Evolutionary conservation across 768 basidiomycete genomes (phyloP), one percentile per base, ranked within the genome.

Genomic region (Lepiota venenata): DNA sequence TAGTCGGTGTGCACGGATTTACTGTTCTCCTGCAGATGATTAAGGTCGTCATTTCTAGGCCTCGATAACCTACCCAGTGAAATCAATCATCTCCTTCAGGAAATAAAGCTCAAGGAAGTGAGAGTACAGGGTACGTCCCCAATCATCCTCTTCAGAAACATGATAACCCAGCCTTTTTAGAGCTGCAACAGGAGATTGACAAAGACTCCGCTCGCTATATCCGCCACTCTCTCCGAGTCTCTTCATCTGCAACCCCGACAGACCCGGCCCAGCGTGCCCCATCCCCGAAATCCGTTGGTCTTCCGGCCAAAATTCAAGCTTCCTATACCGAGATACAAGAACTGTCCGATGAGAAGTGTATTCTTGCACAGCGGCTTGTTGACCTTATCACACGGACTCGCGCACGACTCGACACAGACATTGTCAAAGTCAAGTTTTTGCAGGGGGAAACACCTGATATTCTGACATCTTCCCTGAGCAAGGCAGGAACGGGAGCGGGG

Each of bases 41-140:
- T 56, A 27, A 40, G 12, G n/a, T 16, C 14, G 8, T 15, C 22
- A 21, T 14, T 22, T 37, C 12, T 47, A 82, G 80, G 74, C 61
- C 69, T 82, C 40, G 80, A 83, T 55, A 81, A 81, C 61, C 64
- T 83, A 9, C 81, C 81, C 1, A 68, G 71, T 53, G 81, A 83
- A 66, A 76, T 81, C 2, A 71, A 73, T 21, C 77, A 80, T 60
- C 62, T 81, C 36, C 65, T 81, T 21, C 74, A 78, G 56, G 81
- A 83, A 63, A 80, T 83, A 46, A 76, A 67, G 53, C 64, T 71
- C 39, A 73, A 74, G 58, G 81, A 83, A 48, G 67, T 61, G 16
- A 69, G 70, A 49, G 69, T 69, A 0, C 72, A 74, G 67, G 77
- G 78, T 79, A 39, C 15, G 71, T 46, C 39, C 32, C 32, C n/a